Conservation (phyloP, 306 rosid species). For the Trichosanthes truncata region DNA sequence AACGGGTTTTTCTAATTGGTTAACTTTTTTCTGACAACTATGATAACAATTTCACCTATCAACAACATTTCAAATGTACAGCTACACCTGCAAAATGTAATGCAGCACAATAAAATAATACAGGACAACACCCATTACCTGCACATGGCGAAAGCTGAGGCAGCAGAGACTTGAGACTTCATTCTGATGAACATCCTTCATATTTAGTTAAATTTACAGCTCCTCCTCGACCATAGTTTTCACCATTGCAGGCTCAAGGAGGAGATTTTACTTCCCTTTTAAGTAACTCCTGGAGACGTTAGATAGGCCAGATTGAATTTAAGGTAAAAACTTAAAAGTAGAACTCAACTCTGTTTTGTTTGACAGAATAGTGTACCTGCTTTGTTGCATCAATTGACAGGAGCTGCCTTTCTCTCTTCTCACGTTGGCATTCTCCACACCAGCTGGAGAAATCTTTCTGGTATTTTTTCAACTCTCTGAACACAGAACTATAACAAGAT, state of each 20-base stretch:
- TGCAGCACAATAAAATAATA: constrained; percentile 5
- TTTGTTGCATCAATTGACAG: constrained; percentile 46
- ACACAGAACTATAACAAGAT: constrained; percentile 52
- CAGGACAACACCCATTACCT: not conserved
- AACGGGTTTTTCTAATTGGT: not conserved
- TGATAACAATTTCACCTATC: constrained; percentile 11
- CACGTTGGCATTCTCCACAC: constrained; percentile 85
- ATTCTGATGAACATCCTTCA: not conserved
- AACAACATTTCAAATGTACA: constrained; percentile 15
- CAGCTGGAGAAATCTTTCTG: constrained; percentile 61
- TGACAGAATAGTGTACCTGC: constrained; percentile 29
- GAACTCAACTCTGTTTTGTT: not conserved
- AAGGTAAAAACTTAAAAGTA: not conserved
- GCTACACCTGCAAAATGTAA: constrained; percentile 2
- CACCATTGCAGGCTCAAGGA: constrained; percentile 27
- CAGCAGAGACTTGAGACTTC: not conserved
- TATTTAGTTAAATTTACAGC: constrained; percentile 27
- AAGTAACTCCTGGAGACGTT: constrained; percentile 47
- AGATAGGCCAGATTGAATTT: constrained; percentile 7
- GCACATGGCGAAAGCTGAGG: not conserved
- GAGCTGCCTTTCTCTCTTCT: constrained; percentile 58
- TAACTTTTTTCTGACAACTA: not conserved
- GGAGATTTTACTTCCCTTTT: constrained; percentile 39
- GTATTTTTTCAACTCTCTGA: constrained; percentile 71
- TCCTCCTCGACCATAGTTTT: constrained; percentile 17